phyloP scores from a whole-genome alignment of 805 yeast species.

The Ogataea pini region DNA sequence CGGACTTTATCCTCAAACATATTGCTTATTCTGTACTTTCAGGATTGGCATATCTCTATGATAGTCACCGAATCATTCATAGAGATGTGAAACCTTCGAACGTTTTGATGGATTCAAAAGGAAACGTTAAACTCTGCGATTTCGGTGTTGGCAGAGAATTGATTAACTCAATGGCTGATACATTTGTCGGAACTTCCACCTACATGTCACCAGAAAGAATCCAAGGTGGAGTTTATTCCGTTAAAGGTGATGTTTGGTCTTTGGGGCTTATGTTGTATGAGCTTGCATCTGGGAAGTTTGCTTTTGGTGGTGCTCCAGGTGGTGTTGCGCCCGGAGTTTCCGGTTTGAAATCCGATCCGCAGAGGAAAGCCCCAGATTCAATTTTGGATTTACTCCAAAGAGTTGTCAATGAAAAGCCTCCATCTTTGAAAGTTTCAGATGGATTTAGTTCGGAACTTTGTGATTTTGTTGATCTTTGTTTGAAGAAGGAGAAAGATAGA shows the following conservation, averaged over 20 bases:
- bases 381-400: conserved; percentile 88
- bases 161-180: conserved; percentile 92
- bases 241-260: conserved; percentile 98
- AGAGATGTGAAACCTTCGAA: conserved; percentile 96
- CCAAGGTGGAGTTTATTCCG: conserved; percentile 89
- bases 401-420: conserved; percentile 92
- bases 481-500: conserved; percentile 71
- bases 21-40: conserved; percentile 74
- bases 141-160: conserved; percentile 95
- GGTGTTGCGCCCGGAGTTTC: conserved; percentile 28
- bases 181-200: conserved; percentile 96
- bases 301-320: conserved; percentile 63
- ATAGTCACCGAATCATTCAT: conserved; percentile 85
- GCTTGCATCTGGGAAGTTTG: conserved; percentile 80
- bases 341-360: conserved; percentile 21
- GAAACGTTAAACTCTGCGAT: conserved; percentile 90
- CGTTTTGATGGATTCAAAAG: conserved; percentile 81
- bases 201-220: conserved; percentile 98
- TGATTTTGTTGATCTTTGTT: conserved; percentile 70
- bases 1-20: conserved; percentile 68
- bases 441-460: conserved; percentile 55
- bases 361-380: conserved; percentile 63
- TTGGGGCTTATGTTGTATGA: conserved; percentile 88
- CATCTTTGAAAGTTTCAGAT: conserved; percentile 51
- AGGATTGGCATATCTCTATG: conserved; percentile 81